phyloP scores from a whole-genome alignment of 2,329 filamentous ascomycete species.

The Remersonia thermophila region DNA sequence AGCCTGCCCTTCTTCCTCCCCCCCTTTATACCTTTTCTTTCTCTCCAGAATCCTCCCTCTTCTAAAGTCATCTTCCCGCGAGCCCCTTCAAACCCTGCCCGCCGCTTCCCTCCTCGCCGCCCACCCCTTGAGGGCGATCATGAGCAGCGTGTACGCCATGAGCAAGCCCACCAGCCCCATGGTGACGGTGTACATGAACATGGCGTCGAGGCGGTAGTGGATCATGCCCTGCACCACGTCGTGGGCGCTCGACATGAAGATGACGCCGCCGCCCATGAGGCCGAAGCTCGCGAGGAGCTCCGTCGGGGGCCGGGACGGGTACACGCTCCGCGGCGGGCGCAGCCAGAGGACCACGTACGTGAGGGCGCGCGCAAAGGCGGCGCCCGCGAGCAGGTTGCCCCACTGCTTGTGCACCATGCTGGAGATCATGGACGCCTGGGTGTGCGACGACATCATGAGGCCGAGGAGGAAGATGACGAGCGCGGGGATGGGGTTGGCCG shows the following conservation, averaged over 20 bases:
- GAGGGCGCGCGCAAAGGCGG: slow-evolving; percentile 61
- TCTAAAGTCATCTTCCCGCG: too few species aligned
- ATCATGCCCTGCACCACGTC: slow-evolving; percentile 71
- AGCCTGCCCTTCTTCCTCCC: too few species aligned
- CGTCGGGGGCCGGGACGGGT: slow-evolving; percentile 76
- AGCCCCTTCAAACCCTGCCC: background rate
- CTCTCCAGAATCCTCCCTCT: too few species aligned
- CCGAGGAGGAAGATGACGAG: slow-evolving; percentile 79
- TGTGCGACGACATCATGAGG: slow-evolving; percentile 91
- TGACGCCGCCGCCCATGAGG: slow-evolving; percentile 71
- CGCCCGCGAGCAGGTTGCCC: slow-evolving; percentile 73
- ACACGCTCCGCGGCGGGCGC: slow-evolving; percentile 64
- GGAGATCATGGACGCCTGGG: slow-evolving; percentile 70
- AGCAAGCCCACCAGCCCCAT: slow-evolving; percentile 73
- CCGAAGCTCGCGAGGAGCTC: slow-evolving; percentile 84
- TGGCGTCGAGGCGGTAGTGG: slow-evolving; percentile 65
- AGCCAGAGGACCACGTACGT: slow-evolving; percentile 75
- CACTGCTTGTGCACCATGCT: slow-evolving; percentile 91
- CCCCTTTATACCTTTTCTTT: too few species aligned
- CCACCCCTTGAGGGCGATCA: slow-evolving; percentile 82
- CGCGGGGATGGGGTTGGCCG: slow-evolving; percentile 79
- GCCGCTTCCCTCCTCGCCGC: slow-evolving; percentile 41
- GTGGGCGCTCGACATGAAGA: slow-evolving; percentile 82
- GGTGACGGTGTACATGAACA: slow-evolving; percentile 85
- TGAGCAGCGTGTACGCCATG: slow-evolving; percentile 71